Conservation (phyloP, 2,329 filamentous ascomycete species). For the Harringtonia aguacate region DNA sequence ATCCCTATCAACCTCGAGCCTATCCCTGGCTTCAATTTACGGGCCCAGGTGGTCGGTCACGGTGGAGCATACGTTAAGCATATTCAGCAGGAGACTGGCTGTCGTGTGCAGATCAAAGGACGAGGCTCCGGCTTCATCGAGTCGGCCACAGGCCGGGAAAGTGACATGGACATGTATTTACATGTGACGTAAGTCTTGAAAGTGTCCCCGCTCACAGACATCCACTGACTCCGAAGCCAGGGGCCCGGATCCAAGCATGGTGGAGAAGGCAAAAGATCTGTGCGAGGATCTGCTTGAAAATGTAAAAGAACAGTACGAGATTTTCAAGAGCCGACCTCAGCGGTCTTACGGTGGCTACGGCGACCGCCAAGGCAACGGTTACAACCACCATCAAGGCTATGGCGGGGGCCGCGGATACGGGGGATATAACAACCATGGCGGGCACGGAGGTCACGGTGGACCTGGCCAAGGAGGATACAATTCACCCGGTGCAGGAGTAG, state of each 20-base stretch:
- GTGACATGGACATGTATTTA: constrained; percentile 92
- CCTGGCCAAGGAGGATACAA: constrained; percentile 23
- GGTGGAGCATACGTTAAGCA: constrained; percentile 96
- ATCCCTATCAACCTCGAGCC: constrained; percentile 87
- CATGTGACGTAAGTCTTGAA: constrained; percentile 69
- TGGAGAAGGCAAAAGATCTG: constrained; percentile 76
- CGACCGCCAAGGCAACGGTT: constrained; percentile 28
- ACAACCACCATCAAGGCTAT: constrained; percentile 17
- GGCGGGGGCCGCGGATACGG: constrained; percentile 33
- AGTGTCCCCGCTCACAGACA: neutral
- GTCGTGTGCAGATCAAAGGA: constrained; percentile 96
- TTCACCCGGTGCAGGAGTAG: constrained; percentile 25
- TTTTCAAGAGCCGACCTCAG: constrained; percentile 75
- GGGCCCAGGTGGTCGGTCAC: constrained; percentile 90
- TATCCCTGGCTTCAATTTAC: constrained; percentile 87
- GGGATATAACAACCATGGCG: constrained; percentile 26
- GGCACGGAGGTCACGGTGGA: constrained; percentile 11
- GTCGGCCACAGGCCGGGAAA: constrained; percentile 75
- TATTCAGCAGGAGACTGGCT: constrained; percentile 90
- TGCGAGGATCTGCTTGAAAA: constrained; percentile 81
- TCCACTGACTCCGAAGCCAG: constrained; percentile 31
- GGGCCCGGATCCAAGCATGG: constrained; percentile 77
- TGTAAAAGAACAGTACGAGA: constrained; percentile 81
- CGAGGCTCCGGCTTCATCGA: constrained; percentile 92
- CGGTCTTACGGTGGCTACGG: constrained; percentile 44